Conservation (phyloP, 2,329 filamentous ascomycete genomes). For the Botryotinia narcissicola region DNA sequence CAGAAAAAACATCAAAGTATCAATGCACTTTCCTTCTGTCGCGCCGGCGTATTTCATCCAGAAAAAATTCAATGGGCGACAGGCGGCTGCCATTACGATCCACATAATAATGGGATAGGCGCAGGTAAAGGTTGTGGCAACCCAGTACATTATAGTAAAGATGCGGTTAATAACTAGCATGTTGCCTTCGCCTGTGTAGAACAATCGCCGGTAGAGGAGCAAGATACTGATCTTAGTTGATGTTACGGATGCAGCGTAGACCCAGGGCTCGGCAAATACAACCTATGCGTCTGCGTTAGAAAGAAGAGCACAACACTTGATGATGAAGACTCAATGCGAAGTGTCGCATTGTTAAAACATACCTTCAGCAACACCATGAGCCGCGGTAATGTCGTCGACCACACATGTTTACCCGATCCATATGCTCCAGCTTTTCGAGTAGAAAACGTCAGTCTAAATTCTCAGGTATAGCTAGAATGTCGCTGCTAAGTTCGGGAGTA, state of each 20-base stretch:
- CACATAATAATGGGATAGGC: constrained; percentile 9
- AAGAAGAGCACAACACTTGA: background rate
- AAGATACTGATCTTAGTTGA: constrained; percentile 13
- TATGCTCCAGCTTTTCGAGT: constrained; percentile 12
- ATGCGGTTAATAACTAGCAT: constrained; percentile 9
- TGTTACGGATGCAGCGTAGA: constrained; percentile 15
- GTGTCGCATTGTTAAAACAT: background rate
- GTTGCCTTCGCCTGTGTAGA: constrained; percentile 2
- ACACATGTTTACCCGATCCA: constrained; percentile 10
- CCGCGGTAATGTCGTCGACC: constrained; percentile 14
- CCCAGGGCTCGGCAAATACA: constrained; percentile 12
- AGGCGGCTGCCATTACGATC: constrained; percentile 8
- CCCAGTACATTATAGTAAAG: constrained; percentile 10
- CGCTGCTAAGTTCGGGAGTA: background rate
- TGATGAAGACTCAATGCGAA: background rate
- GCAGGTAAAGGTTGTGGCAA: constrained; percentile 7
- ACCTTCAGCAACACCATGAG: constrained; percentile 10
- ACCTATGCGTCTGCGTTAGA: constrained; percentile 8
- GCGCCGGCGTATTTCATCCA: constrained; percentile 8
- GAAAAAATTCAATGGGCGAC: constrained; percentile 7
- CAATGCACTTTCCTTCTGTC: background rate
- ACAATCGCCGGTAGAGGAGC: constrained; percentile 13
- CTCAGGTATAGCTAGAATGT: background rate
- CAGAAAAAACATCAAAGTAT: background rate
- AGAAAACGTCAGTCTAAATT: constrained; percentile 3